phyloP scores from a whole-genome alignment of 805 yeast genomes.

The Yamadazyma paraphyllophila region DNA sequence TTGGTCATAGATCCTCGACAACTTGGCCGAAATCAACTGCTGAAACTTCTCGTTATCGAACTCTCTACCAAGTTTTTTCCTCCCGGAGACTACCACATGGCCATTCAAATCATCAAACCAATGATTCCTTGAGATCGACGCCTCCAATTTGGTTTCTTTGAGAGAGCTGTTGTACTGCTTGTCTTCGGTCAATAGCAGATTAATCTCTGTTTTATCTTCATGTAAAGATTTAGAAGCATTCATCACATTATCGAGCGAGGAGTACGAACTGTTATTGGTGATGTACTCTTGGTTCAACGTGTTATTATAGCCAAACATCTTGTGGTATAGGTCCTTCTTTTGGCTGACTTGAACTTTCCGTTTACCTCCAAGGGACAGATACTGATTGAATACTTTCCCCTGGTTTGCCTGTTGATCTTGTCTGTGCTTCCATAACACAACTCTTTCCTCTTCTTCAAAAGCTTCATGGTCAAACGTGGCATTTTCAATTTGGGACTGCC shows the following conservation, averaged over 20 bases:
- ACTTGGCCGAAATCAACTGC: constrained; percentile 18
- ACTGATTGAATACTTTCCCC: constrained; percentile 32
- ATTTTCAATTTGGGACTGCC: not conserved
- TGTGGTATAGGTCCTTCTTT: constrained; percentile 37
- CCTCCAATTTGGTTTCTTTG: constrained; percentile 21
- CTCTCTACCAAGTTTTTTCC: constrained; percentile 8
- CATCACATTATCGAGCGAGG: constrained; percentile 34
- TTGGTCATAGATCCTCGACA: constrained; percentile 20
- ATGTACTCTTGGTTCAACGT: constrained; percentile 37
- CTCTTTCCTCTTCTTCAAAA: constrained; percentile 22
- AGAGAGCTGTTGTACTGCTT: constrained; percentile 23
- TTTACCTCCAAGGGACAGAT: constrained; percentile 31
- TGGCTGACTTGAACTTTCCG: constrained; percentile 40
- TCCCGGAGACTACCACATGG: not conserved
- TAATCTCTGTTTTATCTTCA: constrained; percentile 42
- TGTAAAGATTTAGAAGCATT: constrained; percentile 39
- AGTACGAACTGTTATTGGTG: constrained; percentile 41
- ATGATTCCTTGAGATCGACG: constrained; percentile 12
- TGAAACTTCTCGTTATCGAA: constrained; percentile 28
- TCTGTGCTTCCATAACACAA: constrained; percentile 26
- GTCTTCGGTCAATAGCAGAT: constrained; percentile 32
- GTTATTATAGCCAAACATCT: constrained; percentile 39
- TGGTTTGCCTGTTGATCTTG: constrained; percentile 32
- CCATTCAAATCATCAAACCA: constrained; percentile 5
- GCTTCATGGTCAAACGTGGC: not conserved